Evolutionary conservation across 192 early-diverging fungal genomes (phyloP).

Genomic region (Entomortierella beljakovae): DNA sequence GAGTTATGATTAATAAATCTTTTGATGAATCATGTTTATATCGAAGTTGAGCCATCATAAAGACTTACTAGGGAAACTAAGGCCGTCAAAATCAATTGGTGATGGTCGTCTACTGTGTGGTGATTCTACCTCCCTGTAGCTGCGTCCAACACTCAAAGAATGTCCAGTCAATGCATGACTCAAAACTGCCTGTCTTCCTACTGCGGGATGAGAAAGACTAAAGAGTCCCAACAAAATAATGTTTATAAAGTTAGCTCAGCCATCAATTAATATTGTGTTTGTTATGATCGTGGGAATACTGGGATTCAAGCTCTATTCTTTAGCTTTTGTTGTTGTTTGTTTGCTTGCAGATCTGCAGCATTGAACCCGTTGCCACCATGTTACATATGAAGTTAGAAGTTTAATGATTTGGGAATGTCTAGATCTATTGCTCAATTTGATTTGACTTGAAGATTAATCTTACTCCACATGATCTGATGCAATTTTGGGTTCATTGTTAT

Average conservation of each 20-base stretch:
- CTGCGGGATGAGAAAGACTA: slow-evolving; percentile 37
- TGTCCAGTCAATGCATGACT: slow-evolving; percentile 44
- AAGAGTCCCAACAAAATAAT: not conserved
- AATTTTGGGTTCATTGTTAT: slow-evolving; percentile 1
- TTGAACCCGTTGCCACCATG: too few relatives aligned
- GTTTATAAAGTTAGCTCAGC: not conserved
- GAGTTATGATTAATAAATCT: too few relatives aligned
- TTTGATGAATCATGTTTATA: too few relatives aligned
- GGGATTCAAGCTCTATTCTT: not conserved
- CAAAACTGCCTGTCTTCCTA: slow-evolving; percentile 10
- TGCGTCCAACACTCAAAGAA: slow-evolving; percentile 17
- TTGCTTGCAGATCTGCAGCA: not conserved
- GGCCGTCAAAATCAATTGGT: slow-evolving; percentile 77
- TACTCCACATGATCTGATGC: slow-evolving; percentile 21
- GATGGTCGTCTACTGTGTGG: slow-evolving; percentile 39
- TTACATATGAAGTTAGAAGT: too few relatives aligned
- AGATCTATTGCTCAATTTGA: not conserved
- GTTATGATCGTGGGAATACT: slow-evolving; percentile 18
- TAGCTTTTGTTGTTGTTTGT: not conserved
- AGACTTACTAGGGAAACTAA: slow-evolving; percentile 86
- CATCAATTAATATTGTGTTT: not conserved
- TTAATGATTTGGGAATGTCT: not conserved
- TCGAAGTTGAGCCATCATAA: not conserved
- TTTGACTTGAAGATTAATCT: not conserved
- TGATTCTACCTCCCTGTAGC: slow-evolving; percentile 34